Percentiles rank a stretch among this genome's conserved stretches.
phyloP scores from a whole-genome alignment of 331 rosid species.

The Acacia pycnantha region DNA sequence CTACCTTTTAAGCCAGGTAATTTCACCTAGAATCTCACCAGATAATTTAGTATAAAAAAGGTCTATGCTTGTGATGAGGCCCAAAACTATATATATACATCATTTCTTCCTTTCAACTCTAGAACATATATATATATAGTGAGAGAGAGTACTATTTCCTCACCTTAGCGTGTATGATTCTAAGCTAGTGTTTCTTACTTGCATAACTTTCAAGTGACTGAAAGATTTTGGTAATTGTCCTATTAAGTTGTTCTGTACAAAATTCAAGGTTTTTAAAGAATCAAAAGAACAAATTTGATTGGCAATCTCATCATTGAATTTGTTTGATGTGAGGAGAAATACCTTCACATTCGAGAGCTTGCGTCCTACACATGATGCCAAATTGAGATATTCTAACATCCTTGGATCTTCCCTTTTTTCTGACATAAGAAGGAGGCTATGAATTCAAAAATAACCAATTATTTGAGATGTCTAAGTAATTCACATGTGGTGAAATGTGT shows the following conservation, averaged over 20 bases:
- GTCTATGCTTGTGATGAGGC: too few relatives aligned
- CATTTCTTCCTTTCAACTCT: too few relatives aligned
- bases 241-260: slow-evolving; percentile 5
- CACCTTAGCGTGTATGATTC: too few relatives aligned
- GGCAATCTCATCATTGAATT: slow-evolving; percentile 30
- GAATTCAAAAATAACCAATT: neutral
- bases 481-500: neutral
- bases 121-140: too few relatives aligned
- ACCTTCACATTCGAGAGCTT: neutral
- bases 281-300: slow-evolving; percentile 7
- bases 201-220: neutral
- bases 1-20: too few relatives aligned
- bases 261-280: slow-evolving; percentile 23
- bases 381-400: neutral
- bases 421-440: neutral
- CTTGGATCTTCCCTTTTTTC: neutral
- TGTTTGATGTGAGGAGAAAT: slow-evolving; percentile 29
- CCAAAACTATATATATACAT: too few relatives aligned
- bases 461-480: neutral
- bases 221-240: slow-evolving; percentile 32
- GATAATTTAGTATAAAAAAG: too few relatives aligned
- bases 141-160: too few relatives aligned
- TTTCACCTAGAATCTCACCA: too few relatives aligned
- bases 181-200: too few relatives aligned
- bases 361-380: neutral